A percentile compares a stretch with the other conserved stretches of the same genome.
Evolutionary conservation across 345 rosid species (phyloP).

Genomic region (Populus nigra): DNA sequence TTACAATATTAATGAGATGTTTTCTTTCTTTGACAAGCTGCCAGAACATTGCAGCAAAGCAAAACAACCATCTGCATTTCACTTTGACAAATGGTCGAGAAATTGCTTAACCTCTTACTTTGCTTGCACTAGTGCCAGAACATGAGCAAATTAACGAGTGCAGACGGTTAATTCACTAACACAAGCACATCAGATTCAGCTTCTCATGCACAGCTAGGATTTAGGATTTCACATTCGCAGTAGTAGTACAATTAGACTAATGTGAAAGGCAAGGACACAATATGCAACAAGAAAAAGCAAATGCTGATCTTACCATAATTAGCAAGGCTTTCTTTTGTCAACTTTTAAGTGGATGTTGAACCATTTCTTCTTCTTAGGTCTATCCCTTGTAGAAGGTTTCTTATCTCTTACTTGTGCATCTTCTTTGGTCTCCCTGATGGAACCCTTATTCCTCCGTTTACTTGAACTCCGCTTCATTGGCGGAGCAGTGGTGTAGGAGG

Average conservation of each 20-base stretch:
- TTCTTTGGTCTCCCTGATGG: conserved; percentile 59
- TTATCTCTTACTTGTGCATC: conserved; percentile 57
- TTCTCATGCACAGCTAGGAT: conserved; percentile 1
- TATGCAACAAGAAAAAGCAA: neutral
- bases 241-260: neutral
- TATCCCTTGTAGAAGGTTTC: conserved; percentile 52
- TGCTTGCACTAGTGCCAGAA: conserved; percentile 7
- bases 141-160: conserved; percentile 9
- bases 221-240: neutral
- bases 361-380: conserved; percentile 83
- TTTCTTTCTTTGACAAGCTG: conserved; percentile 22
- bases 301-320: conserved; percentile 26
- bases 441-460: conserved; percentile 56
- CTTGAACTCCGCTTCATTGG: conserved; percentile 63
- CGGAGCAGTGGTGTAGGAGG: conserved; percentile 64
- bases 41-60: conserved; percentile 10
- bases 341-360: conserved; percentile 74
- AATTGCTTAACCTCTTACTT: conserved; percentile 5
- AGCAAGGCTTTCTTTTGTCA: conserved; percentile 92
- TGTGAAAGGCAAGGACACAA: neutral
- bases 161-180: neutral
- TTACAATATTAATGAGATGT: conserved; percentile 32
- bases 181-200: conserved; percentile 5
- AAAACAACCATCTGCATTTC: conserved; percentile 1
- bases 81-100: neutral